Conservation (phyloP, 2,329 filamentous ascomycete species). For the Fusarium sp. region DNA sequence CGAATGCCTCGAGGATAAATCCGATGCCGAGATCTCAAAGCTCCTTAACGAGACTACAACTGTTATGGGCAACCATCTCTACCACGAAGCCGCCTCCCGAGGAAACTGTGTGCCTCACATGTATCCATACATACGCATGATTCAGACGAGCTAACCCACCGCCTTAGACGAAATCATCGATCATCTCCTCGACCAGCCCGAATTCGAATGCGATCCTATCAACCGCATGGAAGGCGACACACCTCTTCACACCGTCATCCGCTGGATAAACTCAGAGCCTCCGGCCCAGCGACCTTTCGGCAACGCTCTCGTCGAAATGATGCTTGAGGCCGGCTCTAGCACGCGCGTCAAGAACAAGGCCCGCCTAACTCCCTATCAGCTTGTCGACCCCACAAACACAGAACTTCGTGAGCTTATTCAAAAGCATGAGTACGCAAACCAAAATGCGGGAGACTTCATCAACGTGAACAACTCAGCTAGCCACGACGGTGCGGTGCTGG, state of each 20-base stretch:
- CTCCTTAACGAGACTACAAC: slow-evolving; percentile 90
- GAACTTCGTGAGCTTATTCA: slow-evolving; percentile 73
- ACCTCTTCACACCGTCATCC: slow-evolving; percentile 82
- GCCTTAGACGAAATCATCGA: slow-evolving; percentile 81
- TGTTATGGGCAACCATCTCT: slow-evolving; percentile 86
- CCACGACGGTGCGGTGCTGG: slow-evolving; percentile 22
- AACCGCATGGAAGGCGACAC: slow-evolving; percentile 81
- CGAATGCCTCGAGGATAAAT: slow-evolving; percentile 75
- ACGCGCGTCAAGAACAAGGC: slow-evolving; percentile 75
- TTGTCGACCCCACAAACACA: slow-evolving; percentile 78
- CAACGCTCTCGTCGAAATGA: slow-evolving; percentile 78
- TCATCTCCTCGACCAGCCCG: slow-evolving; percentile 83
- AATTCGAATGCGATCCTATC: slow-evolving; percentile 86
- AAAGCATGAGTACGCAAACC: slow-evolving; percentile 76
- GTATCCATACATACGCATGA: slow-evolving; percentile 6
- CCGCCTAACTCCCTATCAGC: slow-evolving; percentile 77
- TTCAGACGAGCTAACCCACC: slow-evolving; percentile 28
- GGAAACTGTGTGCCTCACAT: slow-evolving; percentile 81
- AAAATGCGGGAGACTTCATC: slow-evolving; percentile 71
- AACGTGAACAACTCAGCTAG: slow-evolving; percentile 49
- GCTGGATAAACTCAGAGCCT: slow-evolving; percentile 79
- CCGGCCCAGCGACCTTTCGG: slow-evolving; percentile 74
- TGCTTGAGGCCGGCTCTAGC: slow-evolving; percentile 81
- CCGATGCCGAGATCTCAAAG: slow-evolving; percentile 75
- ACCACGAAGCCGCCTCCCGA: slow-evolving; percentile 88